phyloP scores from a whole-genome alignment of 768 basidiomycete genomes.

The Tricholoma sp. region DNA sequence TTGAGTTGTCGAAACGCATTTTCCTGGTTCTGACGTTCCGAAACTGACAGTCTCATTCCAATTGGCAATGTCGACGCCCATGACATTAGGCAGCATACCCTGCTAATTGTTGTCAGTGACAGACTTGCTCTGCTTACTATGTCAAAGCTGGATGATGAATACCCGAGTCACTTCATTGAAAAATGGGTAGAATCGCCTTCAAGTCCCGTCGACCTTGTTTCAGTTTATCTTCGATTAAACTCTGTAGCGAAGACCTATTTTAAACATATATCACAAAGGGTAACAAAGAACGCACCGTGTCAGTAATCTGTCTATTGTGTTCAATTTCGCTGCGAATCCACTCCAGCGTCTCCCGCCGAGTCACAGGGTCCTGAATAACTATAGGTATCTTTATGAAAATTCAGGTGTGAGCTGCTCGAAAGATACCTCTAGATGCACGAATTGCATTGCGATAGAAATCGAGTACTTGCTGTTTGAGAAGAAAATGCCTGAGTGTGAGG shows the following conservation, averaged over 20 bases:
- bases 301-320: constrained; percentile 49
- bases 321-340: constrained; percentile 78
- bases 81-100: background rate
- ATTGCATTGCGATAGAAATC: constrained; percentile 63
- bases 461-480: constrained; percentile 58
- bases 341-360: constrained; percentile 59
- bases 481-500: constrained; percentile 68
- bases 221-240: constrained; percentile 56
- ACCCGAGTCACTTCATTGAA: background rate
- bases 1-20: too few relatives aligned
- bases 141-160: background rate
- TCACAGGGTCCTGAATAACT: constrained; percentile 60
- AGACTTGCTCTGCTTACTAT: background rate
- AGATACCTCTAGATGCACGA: constrained; percentile 60
- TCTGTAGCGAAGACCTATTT: constrained; percentile 29
- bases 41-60: background rate
- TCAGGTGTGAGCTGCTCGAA: background rate
- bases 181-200: constrained; percentile 41
- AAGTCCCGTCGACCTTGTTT: constrained; percentile 55
- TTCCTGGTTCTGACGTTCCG: background rate
- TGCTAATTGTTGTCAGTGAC: background rate
- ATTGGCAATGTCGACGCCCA: background rate
- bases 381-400: constrained; percentile 2
- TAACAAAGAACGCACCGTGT: constrained; percentile 41
- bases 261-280: background rate